Evolutionary conservation across 306 rosid species (phyloP), one percentile per base, ranked within the genome.

Genomic region (Rosa chinensis): DNA sequence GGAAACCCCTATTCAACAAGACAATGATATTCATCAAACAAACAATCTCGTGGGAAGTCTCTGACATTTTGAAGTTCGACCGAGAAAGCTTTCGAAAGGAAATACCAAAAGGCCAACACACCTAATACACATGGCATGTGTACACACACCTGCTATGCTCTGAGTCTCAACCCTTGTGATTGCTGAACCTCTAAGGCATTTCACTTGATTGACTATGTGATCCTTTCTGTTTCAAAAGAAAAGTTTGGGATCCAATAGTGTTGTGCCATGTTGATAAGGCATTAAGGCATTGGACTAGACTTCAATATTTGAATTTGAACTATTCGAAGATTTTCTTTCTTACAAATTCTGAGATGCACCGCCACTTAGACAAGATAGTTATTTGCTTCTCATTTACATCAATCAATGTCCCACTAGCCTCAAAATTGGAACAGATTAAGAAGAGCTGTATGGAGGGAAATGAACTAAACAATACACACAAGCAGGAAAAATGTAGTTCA

Each of bases 311-410:
- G 68, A 0, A 28, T 25, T 28, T 10, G 66, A 58, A 59, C 6
- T n/a, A 25, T 28, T 25, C 8, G 20, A 62, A 25, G 42, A 63
- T 28, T 63, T 28, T 14, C 20, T 62, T 58, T 58, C 64, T 2
- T 63, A 63, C 2, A 32, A 63, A 63, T 13, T 66, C 47, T 14
- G 10, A 43, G n/a, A 73, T n/a, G 50, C 67, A 39, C 6, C 21
- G 18, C 39, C 35, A 40, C 8, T 56, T 2, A 1, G 52, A 74
- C 78, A 21, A 42, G 17, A 44, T 52, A 40, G 52, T 23, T 40
- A n/a, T 56, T 42, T 74, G 68, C 69, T n/a, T 44, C 40, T 21
- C 69, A 8, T 42, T 58, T 74, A 59, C 58, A 42, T 58, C 53
- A 40, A 14, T 40, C 1, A 10, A 23, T 43, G 56, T 43, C 58